Evolutionary conservation across 2,329 filamentous ascomycete species (phyloP).

Genomic region (Dactylellina leptospora): DNA sequence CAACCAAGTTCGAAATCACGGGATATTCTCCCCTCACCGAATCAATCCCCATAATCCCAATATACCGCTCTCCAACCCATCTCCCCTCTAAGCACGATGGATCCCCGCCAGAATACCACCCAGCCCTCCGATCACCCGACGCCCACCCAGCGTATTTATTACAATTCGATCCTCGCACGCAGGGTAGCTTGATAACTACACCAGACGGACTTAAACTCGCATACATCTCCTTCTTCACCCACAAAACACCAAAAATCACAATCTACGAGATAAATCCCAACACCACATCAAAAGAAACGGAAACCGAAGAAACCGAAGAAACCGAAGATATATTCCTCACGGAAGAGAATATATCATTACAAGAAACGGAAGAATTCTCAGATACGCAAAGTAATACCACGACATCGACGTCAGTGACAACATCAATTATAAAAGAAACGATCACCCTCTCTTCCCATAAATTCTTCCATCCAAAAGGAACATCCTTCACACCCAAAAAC

Average conservation of each 20-base stretch:
- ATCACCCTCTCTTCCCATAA: slow-evolving; percentile 18
- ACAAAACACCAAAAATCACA: slow-evolving; percentile 1
- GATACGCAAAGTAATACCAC: slow-evolving; percentile 3
- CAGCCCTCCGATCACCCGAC: background rate
- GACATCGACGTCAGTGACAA: background rate
- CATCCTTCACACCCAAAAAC: background rate
- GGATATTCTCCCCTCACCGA: background rate
- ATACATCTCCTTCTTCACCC: slow-evolving; percentile 15
- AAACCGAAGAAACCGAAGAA: too few species aligned
- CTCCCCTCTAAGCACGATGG: slow-evolving; percentile 6
- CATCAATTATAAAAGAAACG: slow-evolving; percentile 6
- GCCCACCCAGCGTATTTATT: slow-evolving; percentile 8
- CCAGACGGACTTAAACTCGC: slow-evolving; percentile 2
- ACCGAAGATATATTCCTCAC: too few species aligned
- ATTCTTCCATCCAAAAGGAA: slow-evolving; percentile 10
- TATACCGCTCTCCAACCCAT: slow-evolving; percentile 16
- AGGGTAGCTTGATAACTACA: slow-evolving; percentile 5
- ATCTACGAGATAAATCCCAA: background rate
- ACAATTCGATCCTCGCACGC: slow-evolving; percentile 7
- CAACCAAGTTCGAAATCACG: slow-evolving; percentile 7
- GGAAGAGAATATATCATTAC: too few species aligned
- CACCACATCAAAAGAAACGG: background rate
- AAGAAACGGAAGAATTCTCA: background rate
- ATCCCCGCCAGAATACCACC: slow-evolving; percentile 19
- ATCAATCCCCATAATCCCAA: slow-evolving; percentile 13